Conservation (phyloP, 371 early-diverging fungal species). For the Vairimorpha ceranae region DNA sequence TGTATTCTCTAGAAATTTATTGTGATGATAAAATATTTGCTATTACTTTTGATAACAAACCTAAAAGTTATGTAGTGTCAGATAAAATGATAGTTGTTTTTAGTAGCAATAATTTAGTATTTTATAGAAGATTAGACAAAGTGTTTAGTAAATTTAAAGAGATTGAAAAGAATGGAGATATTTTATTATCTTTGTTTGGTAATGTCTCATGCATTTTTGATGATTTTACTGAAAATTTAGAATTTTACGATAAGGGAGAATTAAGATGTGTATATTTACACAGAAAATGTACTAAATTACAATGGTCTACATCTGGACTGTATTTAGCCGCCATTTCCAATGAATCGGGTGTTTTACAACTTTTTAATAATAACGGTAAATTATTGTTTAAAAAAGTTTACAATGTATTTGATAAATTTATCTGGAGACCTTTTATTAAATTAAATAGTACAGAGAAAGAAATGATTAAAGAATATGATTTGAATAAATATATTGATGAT, state of each 20-base stretch:
- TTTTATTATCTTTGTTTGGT: constrained; percentile 2
- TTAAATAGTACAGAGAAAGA: constrained; percentile 17
- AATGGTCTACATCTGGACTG: constrained; percentile 48
- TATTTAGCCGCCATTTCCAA: constrained; percentile 35
- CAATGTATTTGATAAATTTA: constrained; percentile 22
- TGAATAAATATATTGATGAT: background rate
- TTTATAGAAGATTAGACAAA: constrained; percentile 35
- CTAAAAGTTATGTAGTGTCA: constrained; percentile 1
- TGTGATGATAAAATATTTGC: constrained; percentile 16
- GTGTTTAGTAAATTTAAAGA: constrained; percentile 12
- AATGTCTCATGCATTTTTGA: constrained; percentile 36
- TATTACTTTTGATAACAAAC: constrained; percentile 8
- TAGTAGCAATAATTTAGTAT: constrained; percentile 3
- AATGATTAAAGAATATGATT: constrained; percentile 8
- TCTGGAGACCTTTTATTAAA: constrained; percentile 42
- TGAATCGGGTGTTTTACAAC: constrained; percentile 40
- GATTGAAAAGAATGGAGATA: constrained; percentile 26
- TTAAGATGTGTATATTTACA: constrained; percentile 36
- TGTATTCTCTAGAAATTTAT: constrained; percentile 36
- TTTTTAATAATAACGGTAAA: constrained; percentile 50
- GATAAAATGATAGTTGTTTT: constrained; percentile 28
- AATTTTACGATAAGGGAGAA: constrained; percentile 48
- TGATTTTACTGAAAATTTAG: constrained; percentile 21
- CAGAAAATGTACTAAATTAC: constrained; percentile 33
- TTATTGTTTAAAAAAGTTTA: constrained; percentile 47